Base-by-base conservation (phyloP, 2,329 filamentous ascomycete species). In the Rhinocladiella similis region DNA sequence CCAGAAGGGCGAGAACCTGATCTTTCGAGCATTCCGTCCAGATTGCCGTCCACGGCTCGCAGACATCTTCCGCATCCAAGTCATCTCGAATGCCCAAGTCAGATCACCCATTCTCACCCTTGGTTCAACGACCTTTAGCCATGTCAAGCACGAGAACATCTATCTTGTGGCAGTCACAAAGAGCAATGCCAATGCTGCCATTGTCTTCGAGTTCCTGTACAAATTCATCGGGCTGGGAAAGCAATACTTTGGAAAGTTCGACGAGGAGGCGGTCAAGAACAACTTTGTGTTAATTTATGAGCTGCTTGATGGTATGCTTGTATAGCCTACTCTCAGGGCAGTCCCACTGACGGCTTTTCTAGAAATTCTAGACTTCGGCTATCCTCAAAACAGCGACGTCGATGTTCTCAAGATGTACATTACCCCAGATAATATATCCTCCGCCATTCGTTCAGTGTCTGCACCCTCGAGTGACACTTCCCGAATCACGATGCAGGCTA, bases 361-460 rank as follows among this genome's bases (percentile, higher is more conserved):
- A 94, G 94, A 99, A 77, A 97, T 99, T 69, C 86, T 99, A 72
- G 94, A 99, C 75, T 99, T 99, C 75, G 94, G 94, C 61, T 99
- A 99, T 72, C 94, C 94, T 33, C 94, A 99, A 73, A 97, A 97
- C 73, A 99, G 94, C 61, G 94, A 99, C 77, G 96, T 93, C 52
- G 94, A 99, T 73, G 97, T 94, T 14, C 80, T 99, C 67, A 99
- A 99, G 77, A 97, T 97, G 93, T 99, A 99, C 80, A 99, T 99
- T 70, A 99, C 95, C 42, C 99, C 94, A 35, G 94, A 99, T 77
- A 94, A 94, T 56, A 93, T 99, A 76, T 97, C 97, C 75, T 95
- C 91, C 29, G 91, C 74, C 33, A 77, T 78, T 55, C 51, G 65
- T 35, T 64, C 62, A n/a, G 60, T 60, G n/a, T 65, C 62, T 22